A percentile compares a stretch with the other conserved stretches of the same genome.
Evolutionary conservation across 768 basidiomycete genomes (phyloP).

Genomic region (Clitopilus passeckerianus): DNA sequence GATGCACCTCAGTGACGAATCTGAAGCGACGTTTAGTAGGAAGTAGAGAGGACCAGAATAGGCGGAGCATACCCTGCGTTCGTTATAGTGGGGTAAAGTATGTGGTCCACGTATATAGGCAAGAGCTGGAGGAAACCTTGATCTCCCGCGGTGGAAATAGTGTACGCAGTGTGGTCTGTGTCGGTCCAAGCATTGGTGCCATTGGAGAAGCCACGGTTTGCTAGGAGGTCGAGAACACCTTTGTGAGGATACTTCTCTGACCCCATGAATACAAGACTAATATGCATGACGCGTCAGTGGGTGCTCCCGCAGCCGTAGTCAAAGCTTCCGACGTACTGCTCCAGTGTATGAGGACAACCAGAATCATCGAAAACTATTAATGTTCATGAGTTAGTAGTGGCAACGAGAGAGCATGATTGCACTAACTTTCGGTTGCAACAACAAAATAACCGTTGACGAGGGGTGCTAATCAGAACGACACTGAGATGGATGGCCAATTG

Average conservation of each 20-base stretch:
- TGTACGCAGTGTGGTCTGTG: conserved; percentile 93
- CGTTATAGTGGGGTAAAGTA: conserved; percentile 93
- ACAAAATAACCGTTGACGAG: conserved; percentile 91
- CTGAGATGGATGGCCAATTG: conserved; percentile 11
- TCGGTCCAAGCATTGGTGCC: conserved; percentile 98
- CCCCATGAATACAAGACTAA: conserved; percentile 88
- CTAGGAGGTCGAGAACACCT: conserved; percentile 90
- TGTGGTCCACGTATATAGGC: conserved; percentile 92
- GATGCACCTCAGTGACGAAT: conserved; percentile 78
- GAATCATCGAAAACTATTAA: conserved; percentile 83
- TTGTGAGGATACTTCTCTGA: conserved; percentile 95
- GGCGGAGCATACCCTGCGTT: conserved; percentile 65
- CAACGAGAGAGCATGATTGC: neutral
- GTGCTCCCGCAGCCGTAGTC: neutral
- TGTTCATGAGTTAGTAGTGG: neutral
- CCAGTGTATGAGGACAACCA: conserved; percentile 93
- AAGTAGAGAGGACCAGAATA: neutral
- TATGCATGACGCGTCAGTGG: too few relatives aligned
- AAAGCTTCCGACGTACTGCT: conserved; percentile 62
- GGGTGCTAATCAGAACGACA: conserved; percentile 46
- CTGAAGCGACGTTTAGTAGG: conserved; percentile 17
- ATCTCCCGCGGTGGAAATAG: conserved; percentile 90
- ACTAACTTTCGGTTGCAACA: conserved; percentile 79
- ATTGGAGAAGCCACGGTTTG: conserved; percentile 89
- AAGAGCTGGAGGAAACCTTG: conserved; percentile 85